phyloP scores from a whole-genome alignment of 2,329 filamentous ascomycete species.

The Sporothrix pallida region DNA sequence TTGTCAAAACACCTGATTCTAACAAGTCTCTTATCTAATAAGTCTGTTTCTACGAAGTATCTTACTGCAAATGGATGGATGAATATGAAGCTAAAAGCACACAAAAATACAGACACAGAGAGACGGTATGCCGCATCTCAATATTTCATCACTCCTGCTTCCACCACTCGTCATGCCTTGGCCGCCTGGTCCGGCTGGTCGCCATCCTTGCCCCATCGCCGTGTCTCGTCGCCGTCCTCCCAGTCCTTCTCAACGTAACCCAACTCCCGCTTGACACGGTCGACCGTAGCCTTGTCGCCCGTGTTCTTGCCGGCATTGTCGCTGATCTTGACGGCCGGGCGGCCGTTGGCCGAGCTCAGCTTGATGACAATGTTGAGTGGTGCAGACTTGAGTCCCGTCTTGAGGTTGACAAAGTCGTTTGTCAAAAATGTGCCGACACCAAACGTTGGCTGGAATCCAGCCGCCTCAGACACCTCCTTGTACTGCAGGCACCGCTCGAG shows the following conservation, averaged over 20 bases:
- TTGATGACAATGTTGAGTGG: slow-evolving; percentile 99
- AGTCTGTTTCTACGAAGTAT: too few species aligned
- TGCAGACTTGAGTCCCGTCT: slow-evolving; percentile 79
- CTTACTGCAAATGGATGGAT: too few species aligned
- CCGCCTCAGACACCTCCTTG: slow-evolving; percentile 78
- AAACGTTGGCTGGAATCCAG: slow-evolving; percentile 84
- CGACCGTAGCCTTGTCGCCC: slow-evolving; percentile 78
- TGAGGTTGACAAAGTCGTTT: slow-evolving; percentile 82
- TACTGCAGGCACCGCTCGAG: slow-evolving; percentile 91
- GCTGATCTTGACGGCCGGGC: slow-evolving; percentile 87
- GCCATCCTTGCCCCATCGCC: slow-evolving; percentile 73
- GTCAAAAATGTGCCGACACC: slow-evolving; percentile 96
- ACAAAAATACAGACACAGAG: too few species aligned
- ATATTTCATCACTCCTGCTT: too few species aligned
- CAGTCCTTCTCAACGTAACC: slow-evolving; percentile 87
- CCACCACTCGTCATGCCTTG: slow-evolving; percentile 16
- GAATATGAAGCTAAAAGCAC: too few species aligned
- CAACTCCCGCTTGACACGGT: slow-evolving; percentile 80
- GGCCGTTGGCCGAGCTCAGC: slow-evolving; percentile 80
- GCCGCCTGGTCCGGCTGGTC: slow-evolving; percentile 32
- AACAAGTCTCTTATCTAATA: background rate
- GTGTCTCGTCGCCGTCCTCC: slow-evolving; percentile 81
- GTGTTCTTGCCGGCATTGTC: slow-evolving; percentile 95
- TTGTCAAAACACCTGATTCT: background rate
- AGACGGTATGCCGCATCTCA: too few species aligned